phyloP scores from a whole-genome alignment of 1,284 basidiomycete species.

The Salmacisia buchloeana region DNA sequence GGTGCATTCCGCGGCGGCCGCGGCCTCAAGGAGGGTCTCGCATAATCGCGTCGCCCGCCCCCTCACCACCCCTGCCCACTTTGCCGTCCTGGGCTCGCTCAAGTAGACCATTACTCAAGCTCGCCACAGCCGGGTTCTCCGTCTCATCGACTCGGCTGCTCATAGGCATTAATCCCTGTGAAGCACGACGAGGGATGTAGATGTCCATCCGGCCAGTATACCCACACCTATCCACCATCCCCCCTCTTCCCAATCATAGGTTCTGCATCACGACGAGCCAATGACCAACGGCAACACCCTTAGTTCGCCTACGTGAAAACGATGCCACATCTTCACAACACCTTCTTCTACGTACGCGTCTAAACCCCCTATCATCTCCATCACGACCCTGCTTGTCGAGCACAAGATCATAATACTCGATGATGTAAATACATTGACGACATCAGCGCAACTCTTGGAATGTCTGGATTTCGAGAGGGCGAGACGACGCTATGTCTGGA shows the following conservation, averaged over 20 bases:
- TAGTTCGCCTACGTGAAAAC: no score
- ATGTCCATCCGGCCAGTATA: neutral
- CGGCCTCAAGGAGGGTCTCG: conserved; percentile 45
- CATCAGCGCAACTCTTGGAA: no score
- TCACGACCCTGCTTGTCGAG: no score
- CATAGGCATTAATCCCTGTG: neutral
- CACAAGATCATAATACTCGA: no score
- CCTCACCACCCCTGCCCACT: neutral
- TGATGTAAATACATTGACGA: no score
- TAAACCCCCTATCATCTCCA: no score
- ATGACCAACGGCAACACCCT: no score
- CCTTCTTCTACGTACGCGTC: no score
- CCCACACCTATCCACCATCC: neutral
- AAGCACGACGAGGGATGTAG: neutral
- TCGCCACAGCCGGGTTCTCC: neutral
- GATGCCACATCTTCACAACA: no score
- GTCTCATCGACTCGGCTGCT: neutral
- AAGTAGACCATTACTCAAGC: neutral
- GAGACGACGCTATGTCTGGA: no score
- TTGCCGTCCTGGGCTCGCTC: neutral
- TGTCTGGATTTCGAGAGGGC: no score
- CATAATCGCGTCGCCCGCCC: conserved; percentile 11
- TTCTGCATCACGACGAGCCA: no score
- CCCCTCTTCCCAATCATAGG: neutral
- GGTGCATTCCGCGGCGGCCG: conserved; percentile 48